Conservation (phyloP, 2,329 filamentous ascomycete genomes). For the Canariomyces notabilis region DNA sequence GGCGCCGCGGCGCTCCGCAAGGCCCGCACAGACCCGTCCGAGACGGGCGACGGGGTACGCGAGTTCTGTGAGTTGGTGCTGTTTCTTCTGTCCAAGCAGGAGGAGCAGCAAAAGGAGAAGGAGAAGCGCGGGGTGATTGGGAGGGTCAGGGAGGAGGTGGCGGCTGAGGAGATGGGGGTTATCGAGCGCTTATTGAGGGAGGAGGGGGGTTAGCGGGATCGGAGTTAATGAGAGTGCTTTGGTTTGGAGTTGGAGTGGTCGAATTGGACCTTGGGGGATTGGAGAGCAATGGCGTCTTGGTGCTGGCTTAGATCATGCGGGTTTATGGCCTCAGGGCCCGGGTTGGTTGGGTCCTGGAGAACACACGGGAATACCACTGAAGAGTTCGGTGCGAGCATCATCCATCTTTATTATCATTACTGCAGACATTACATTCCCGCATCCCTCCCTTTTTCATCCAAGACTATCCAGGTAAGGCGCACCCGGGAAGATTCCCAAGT, state of each 20-base stretch:
- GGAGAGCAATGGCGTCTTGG: too few relatives aligned
- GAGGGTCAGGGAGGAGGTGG: conserved; percentile 40
- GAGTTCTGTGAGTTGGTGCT: conserved; percentile 57
- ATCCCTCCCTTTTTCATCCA: not conserved
- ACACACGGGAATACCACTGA: too few relatives aligned
- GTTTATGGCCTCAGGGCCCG: too few relatives aligned
- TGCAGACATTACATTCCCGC: not conserved
- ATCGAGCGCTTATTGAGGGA: conserved; percentile 46
- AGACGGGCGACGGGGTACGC: conserved; percentile 53
- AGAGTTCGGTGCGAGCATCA: not conserved
- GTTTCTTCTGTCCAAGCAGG: conserved; percentile 38
- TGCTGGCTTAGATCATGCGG: too few relatives aligned
- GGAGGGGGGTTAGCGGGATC: conserved; percentile 29
- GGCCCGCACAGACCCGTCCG: conserved; percentile 45
- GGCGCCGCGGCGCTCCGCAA: conserved; percentile 50
- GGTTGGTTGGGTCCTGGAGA: too few relatives aligned
- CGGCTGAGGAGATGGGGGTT: conserved; percentile 43
- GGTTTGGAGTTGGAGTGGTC: too few relatives aligned
- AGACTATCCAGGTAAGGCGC: not conserved
- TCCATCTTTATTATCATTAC: conserved; percentile 6
- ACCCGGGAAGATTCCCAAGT: not conserved
- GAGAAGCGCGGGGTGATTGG: conserved; percentile 26
- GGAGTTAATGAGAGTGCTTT: not conserved
- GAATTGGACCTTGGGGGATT: too few relatives aligned
- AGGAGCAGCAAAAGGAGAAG: conserved; percentile 25